A percentile compares a stretch with the other conserved stretches of the same genome.
These are phyloP conservation scores for Cladophialophora exuberans DNA, from an alignment of 2,329 filamentous ascomycete species.

Conservation along the genomic window DNA sequence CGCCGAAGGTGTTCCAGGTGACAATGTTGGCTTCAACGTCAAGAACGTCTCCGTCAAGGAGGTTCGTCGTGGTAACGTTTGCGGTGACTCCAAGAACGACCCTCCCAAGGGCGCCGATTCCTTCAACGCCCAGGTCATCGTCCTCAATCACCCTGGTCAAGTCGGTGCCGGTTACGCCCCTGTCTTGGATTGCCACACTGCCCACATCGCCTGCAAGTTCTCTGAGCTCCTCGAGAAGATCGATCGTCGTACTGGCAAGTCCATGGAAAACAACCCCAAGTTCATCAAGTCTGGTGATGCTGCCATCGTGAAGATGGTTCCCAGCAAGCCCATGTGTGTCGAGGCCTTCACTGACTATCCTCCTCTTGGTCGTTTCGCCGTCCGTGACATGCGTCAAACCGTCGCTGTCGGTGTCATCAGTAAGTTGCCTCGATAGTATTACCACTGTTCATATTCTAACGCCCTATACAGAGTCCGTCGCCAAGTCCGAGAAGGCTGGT, in stretches of 20 bases:
- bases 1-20: conserved; percentile 88
- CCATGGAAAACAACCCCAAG: conserved; percentile 88
- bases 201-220: conserved; percentile 99
- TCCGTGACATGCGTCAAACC: conserved; percentile 84
- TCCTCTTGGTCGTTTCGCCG: conserved; percentile 98
- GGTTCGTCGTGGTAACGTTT: conserved; percentile 99
- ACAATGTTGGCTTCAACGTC: conserved; percentile 99
- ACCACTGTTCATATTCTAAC: conserved; percentile 65
- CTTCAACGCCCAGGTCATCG: conserved; percentile 99
- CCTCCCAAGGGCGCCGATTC: conserved; percentile 84
- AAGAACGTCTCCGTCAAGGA: conserved; percentile 99
- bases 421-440: background rate
- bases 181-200: conserved; percentile 99
- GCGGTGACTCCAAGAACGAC: conserved; percentile 99
- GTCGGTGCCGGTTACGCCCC: conserved; percentile 98
- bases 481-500: conserved; percentile 46
- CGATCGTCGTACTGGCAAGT: conserved; percentile 99
- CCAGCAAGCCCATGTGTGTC: conserved; percentile 99
- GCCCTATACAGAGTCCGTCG: conserved; percentile 34
- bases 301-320: conserved; percentile 99
- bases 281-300: conserved; percentile 99
- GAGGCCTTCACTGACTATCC: conserved; percentile 99
- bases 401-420: conserved; percentile 75
- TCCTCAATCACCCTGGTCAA: conserved; percentile 99
- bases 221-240: conserved; percentile 99